Base-by-base conservation (phyloP, 1,284 basidiomycete genomes). In the Omphalotus olearius region DNA sequence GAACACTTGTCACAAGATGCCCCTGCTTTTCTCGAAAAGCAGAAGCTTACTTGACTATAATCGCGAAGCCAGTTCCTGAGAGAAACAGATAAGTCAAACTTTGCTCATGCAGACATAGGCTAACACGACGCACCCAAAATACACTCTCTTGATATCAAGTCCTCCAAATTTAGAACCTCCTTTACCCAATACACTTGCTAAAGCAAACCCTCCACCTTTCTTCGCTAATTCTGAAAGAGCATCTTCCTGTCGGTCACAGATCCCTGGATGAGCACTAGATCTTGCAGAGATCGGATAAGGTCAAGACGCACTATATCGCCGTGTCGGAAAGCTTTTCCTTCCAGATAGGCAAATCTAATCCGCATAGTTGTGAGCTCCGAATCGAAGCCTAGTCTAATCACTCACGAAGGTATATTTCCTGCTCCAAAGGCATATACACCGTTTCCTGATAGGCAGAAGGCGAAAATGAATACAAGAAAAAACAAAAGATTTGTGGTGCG, bases 251-350 rank as follows among this genome's bases (percentile, higher is more conserved):
- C 2, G 45, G n/a, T 30, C 7, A 14, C 28, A 28, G 23, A 7
- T 40, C 23, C 16, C 16, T 45, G 44, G 52, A 41, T 17, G 13
- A 52, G 25, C n/a, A 41, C 26, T 42, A 7, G 28, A 43, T 38
- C 10, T 41, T 41, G 3, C 26, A 36, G 26, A 20, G 45, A 20
- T 26, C 35, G 30, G 47, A 52, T 44, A 28, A 28, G 25, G 42
- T 26, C n/a, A 14, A 10, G 47, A 66, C 81, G 63, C 61, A 91
- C 89, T 56, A 93, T 92, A 67, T 93, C 90, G 36, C 91, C 91
- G 65, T 93, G 91, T 43, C 91, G 73, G 67, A 89, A 93, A 0
- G 91, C 91, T 59, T 78, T 82, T 44, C 88, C 85, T 63, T 89
- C 85, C 68, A 88, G 71, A 64, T 82, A 88, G 9, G 85, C 82